Conservation (phyloP, 352 stramenopile genomes). For the Pelagophyceae sp. region DNA sequence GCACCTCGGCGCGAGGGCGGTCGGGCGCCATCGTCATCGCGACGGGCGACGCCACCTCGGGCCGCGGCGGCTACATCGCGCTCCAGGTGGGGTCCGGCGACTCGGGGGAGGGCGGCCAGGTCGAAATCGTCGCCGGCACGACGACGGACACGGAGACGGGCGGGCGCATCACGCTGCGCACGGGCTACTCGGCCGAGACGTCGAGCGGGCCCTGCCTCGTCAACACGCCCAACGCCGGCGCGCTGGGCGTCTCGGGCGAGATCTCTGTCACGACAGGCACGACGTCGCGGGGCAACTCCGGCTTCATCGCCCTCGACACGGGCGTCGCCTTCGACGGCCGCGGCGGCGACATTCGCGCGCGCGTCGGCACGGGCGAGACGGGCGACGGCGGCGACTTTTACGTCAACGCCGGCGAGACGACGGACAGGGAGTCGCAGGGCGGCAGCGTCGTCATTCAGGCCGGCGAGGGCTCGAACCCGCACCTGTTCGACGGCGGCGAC, state of each 20-base stretch:
- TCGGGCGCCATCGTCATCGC: slow-evolving; percentile 39
- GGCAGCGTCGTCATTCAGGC: slow-evolving; percentile 44
- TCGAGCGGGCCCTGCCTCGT: slow-evolving; percentile 42
- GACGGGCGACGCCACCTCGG: slow-evolving; percentile 32
- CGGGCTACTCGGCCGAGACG: slow-evolving; percentile 43
- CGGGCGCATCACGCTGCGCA: slow-evolving; percentile 42
- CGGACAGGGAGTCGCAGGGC: slow-evolving; percentile 34
- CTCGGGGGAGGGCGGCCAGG: slow-evolving; percentile 57
- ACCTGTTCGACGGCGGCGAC: slow-evolving; percentile 62
- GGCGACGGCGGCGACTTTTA: slow-evolving; percentile 33
- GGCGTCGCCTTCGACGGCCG: slow-evolving; percentile 36
- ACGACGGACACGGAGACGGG: slow-evolving; percentile 33
- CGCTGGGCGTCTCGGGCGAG: slow-evolving; percentile 40
- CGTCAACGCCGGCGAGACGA: slow-evolving; percentile 33
- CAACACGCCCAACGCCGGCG: slow-evolving; percentile 43
- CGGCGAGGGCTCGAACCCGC: slow-evolving; percentile 42
- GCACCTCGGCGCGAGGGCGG: slow-evolving; percentile 38
- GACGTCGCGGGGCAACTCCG: slow-evolving; percentile 39
- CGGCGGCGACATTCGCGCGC: slow-evolving; percentile 42
- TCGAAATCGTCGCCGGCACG: slow-evolving; percentile 58
- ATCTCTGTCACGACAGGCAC: slow-evolving; percentile 47
- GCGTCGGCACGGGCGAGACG: slow-evolving; percentile 35
- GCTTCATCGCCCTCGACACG: slow-evolving; percentile 39
- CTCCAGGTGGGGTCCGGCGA: slow-evolving; percentile 48
- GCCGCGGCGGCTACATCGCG: slow-evolving; percentile 34